phyloP scores from a whole-genome alignment of 768 basidiomycete genomes.

The Xerocomellus intermedius region DNA sequence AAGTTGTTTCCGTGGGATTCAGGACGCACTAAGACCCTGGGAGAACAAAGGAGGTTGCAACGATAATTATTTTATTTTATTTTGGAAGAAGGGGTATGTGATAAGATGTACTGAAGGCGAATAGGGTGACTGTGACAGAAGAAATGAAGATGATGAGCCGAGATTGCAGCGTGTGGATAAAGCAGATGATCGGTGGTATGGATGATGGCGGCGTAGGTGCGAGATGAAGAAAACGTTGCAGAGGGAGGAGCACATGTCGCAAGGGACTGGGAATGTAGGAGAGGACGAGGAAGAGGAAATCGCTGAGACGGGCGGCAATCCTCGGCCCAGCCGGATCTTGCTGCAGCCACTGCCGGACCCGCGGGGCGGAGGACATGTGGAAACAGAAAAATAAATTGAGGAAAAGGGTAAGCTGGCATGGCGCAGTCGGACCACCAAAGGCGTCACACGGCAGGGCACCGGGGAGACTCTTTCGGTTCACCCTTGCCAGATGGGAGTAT shows the following conservation, averaged over 20 bases:
- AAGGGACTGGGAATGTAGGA: constrained; percentile 14
- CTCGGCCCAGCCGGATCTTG: constrained; percentile 32
- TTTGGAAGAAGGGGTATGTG: constrained; percentile 15
- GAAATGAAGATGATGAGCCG: constrained; percentile 24
- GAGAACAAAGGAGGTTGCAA: constrained; percentile 11
- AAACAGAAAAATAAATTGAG: constrained; percentile 15
- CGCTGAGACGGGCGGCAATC: constrained; percentile 14
- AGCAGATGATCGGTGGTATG: constrained; percentile 20
- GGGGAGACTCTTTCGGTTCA: constrained; percentile 17
- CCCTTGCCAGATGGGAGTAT: constrained; percentile 25
- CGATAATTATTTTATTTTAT: constrained; percentile 3
- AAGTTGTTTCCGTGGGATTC: constrained; percentile 14
- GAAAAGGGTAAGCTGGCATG: constrained; percentile 11
- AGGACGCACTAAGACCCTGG: constrained; percentile 26
- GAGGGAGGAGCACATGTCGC: constrained; percentile 21
- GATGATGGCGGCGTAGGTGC: constrained; percentile 22
- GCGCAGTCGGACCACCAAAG: constrained; percentile 19
- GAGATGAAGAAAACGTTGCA: constrained; percentile 37
- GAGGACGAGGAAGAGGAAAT: not conserved
- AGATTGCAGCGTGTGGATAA: constrained; percentile 26
- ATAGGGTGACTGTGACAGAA: constrained; percentile 10
- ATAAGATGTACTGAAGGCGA: constrained; percentile 26
- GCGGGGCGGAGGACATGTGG: constrained; percentile 19
- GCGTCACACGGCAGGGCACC: constrained; percentile 26
- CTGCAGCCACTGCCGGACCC: constrained; percentile 21